Evolutionary conservation across 176 grass and related monocot genomes (phyloP).

Genomic region (Panicum miliaceum): DNA sequence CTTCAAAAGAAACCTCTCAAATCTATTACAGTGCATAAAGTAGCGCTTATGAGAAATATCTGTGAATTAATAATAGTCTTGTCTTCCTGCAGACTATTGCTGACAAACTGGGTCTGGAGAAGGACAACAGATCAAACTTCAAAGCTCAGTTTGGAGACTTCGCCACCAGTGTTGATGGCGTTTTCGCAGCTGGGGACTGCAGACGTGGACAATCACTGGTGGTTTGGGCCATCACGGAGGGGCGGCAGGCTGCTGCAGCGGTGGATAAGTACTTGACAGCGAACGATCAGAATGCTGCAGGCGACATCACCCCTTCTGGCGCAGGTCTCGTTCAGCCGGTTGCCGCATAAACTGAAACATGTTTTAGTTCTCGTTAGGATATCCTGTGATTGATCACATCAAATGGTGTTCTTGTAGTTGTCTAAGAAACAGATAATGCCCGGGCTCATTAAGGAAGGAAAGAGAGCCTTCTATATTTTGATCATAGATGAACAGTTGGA

Average conservation of each 20-base stretch:
- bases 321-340: slow-evolving; percentile 67
- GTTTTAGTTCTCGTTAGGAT: slow-evolving; percentile 19
- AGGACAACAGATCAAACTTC: slow-evolving; percentile 88
- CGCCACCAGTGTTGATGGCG: slow-evolving; percentile 79
- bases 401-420: slow-evolving; percentile 33
- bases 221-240: slow-evolving; percentile 98
- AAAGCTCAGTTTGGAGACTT: slow-evolving; percentile 92
- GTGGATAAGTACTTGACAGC: slow-evolving; percentile 77
- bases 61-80: slow-evolving; percentile 36
- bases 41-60: neutral
- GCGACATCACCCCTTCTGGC: slow-evolving; percentile 26
- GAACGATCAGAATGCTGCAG: slow-evolving; percentile 41
- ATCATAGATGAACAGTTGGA: slow-evolving; percentile 42
- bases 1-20: neutral
- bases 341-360: slow-evolving; percentile 48
- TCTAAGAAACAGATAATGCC: slow-evolving; percentile 13
- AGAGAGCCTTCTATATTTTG: slow-evolving; percentile 38
- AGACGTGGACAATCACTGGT: slow-evolving; percentile 94
- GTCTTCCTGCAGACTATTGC: slow-evolving; percentile 65
- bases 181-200: slow-evolving; percentile 95
- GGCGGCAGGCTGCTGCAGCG: slow-evolving; percentile 74
- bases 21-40: slow-evolving; percentile 1
- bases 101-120: slow-evolving; percentile 75
- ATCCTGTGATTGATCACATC: slow-evolving; percentile 38
- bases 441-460: slow-evolving; percentile 37